phyloP scores from a whole-genome alignment of 192 early-diverging fungal species.

The Coemansia reversa region DNA sequence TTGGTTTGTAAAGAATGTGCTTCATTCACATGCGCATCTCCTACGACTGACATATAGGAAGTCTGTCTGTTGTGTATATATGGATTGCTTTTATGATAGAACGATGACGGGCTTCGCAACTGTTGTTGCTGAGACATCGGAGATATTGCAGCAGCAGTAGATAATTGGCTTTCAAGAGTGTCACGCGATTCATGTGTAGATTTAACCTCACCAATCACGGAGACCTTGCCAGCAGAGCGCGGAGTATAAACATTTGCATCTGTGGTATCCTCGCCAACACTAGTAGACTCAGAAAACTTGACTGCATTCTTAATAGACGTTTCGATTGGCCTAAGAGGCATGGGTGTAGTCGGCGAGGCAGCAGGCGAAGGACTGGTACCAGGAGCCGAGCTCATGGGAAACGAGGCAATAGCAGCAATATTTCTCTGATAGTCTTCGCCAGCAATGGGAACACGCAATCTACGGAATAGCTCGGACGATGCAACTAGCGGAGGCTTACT shows the following conservation, averaged over 20 bases:
- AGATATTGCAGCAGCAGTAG: neutral
- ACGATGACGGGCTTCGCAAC: constrained; percentile 23
- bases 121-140: constrained; percentile 6
- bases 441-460: constrained; percentile 16
- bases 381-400: constrained; percentile 7
- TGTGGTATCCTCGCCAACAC: neutral
- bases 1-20: neutral
- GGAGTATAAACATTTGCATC: constrained; percentile 9
- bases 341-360: no score
- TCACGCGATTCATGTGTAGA: neutral
- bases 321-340: no score
- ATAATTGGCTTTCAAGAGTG: neutral
- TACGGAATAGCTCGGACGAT: constrained; percentile 31
- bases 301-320: no score
- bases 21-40: neutral
- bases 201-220: no score
- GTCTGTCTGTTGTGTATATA: constrained; percentile 7
- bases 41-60: constrained; percentile 3
- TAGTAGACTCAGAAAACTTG: neutral
- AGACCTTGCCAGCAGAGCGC: constrained; percentile 25
- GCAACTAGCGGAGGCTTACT: constrained; percentile 20
- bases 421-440: constrained; percentile 23
- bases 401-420: constrained; percentile 25
- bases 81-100: constrained; percentile 12
- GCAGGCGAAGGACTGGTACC: no score